Conservation (phyloP, 345 rosid genomes). For the Populus tremula region DNA sequence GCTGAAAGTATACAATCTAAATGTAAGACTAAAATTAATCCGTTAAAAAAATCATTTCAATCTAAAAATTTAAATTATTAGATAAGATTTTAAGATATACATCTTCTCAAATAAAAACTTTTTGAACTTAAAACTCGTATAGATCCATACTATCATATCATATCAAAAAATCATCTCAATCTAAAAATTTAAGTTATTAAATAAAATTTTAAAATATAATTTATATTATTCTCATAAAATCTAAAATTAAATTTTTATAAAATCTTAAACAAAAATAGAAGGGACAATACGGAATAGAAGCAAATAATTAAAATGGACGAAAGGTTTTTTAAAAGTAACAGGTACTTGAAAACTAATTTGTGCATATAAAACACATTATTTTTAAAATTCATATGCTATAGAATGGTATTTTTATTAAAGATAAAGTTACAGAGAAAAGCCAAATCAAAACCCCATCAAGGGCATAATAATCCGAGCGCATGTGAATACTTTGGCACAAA, state of each 20-base stretch:
- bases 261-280: neutral
- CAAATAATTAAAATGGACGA: neutral
- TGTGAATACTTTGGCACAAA: neutral
- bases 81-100: rapidly evolving
- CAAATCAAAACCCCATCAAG: neutral
- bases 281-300: neutral
- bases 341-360: too few relatives aligned
- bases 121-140: rapidly evolving
- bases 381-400: too few relatives aligned
- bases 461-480: neutral
- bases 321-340: too few relatives aligned
- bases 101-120: rapidly evolving
- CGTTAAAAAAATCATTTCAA: too few relatives aligned
- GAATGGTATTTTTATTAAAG: neutral
- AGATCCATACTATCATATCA: rapidly evolving
- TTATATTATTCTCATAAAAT: too few relatives aligned
- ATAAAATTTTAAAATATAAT: too few relatives aligned
- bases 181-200: too few relatives aligned
- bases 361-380: neutral
- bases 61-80: too few relatives aligned
- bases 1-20: too few relatives aligned
- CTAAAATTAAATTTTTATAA: neutral
- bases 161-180: too few relatives aligned
- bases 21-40: too few relatives aligned
- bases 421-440: neutral